Percentiles rank a stretch among this genome's conserved stretches.
Conservation (phyloP, 192 early-diverging fungal genomes). For the Backusella morwellensis region DNA sequence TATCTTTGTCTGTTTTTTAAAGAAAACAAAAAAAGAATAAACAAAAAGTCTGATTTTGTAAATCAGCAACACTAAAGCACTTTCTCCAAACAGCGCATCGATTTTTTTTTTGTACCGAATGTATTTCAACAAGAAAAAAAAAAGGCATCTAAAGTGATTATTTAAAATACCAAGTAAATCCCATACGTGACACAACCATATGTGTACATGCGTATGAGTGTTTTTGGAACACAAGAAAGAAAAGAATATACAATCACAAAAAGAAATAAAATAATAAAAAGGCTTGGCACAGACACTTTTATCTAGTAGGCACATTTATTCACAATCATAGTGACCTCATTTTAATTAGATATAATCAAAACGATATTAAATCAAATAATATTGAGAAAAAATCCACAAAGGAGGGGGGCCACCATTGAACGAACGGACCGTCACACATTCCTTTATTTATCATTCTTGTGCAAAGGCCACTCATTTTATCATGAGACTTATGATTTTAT, state of each 20-base stretch:
- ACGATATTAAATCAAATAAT: background rate
- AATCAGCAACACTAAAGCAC: too few relatives aligned
- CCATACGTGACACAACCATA: background rate
- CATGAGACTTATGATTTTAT: background rate
- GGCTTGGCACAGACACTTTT: background rate
- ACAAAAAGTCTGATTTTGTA: too few relatives aligned
- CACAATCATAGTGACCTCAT: background rate
- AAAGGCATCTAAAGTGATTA: too few relatives aligned
- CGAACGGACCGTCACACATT: background rate
- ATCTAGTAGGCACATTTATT: background rate
- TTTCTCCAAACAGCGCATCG: too few relatives aligned
- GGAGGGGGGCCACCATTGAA: background rate
- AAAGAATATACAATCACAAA: background rate
- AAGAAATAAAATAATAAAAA: background rate
- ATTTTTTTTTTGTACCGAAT: background rate
- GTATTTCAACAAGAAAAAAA: background rate
- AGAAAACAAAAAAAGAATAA: background rate
- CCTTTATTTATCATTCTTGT: background rate
- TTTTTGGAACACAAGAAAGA: background rate
- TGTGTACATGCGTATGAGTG: background rate
- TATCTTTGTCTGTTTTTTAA: background rate
- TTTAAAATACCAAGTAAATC: background rate
- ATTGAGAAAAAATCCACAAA: background rate
- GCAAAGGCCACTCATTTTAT: background rate
- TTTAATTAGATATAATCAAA: background rate